Base-by-base conservation (phyloP, 495 filamentous ascomycete species). In the Penicillium mononematosum region DNA sequence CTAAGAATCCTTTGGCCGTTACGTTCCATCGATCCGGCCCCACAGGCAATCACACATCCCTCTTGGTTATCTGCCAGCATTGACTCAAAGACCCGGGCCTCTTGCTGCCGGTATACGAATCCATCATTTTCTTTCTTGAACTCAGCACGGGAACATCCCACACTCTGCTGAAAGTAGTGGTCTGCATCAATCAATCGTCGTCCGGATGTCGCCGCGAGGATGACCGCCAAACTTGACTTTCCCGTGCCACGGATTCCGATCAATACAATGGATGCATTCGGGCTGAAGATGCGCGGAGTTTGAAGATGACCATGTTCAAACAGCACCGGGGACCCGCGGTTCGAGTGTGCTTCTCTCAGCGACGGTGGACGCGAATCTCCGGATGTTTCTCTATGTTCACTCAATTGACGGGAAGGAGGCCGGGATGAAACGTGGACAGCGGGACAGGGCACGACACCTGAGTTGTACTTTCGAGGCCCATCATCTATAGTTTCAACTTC, bases 161-260 rank as follows among this genome's bases (percentile, higher is more conserved):
- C 88, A 1, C 77, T 71, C 46, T 88, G 82, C 42, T 86, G 81
- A 58, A 92, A 92, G 51, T 81, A 84, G 57, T 82, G 79, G 63
- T 91, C 88, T 50, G 84, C 82, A 53, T 89, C 89, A 45, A 91
- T 83, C 22, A 92, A 77, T 22, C 85, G 82, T 12, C 87, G 81
- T 14, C 83, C 82, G 16, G 87, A 85, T 58, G 85, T 80, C 20
- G 86, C 86, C 4, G 88, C 86, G n/a, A 86, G 83, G 45, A 93
- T 88, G 59, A 92, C 85, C 2, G 85, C 88, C 11, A 93, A 76
- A 17, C 86, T 90, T 5, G 87, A 85, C 66, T 92, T 92, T 14
- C 88, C 88, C 5, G 87, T 85, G 4, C 89, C 88, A 17, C 86
- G 85, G 52, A 88, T 83, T 20, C 89, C 89, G 24, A 91, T 81